Percentiles rank a stretch among this genome's conserved stretches.
Evolutionary conservation across 2,329 filamentous ascomycete genomes (phyloP).

Genomic region (Trichophyton verrucosum): DNA sequence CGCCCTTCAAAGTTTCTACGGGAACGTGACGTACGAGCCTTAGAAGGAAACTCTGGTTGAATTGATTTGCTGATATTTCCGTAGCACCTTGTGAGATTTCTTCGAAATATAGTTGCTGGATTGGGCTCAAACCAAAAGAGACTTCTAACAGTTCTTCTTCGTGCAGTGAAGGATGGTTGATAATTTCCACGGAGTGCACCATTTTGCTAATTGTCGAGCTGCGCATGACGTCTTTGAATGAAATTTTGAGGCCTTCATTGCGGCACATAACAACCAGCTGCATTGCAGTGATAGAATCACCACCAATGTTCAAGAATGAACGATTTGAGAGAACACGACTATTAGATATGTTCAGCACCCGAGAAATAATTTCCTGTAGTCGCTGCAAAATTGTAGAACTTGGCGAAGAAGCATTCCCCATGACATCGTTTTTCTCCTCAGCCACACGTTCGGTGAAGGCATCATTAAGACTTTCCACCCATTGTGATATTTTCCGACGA

Average conservation of each 20-base stretch:
- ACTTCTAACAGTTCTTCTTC: slow-evolving; percentile 12
- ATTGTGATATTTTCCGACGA: slow-evolving; percentile 18
- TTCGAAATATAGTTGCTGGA: slow-evolving; percentile 14
- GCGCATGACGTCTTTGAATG: slow-evolving; percentile 6
- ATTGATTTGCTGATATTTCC: slow-evolving; percentile 12
- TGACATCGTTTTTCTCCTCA: no score
- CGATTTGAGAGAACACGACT: not conserved
- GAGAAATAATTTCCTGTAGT: not conserved
- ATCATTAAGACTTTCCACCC: not conserved
- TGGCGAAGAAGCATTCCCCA: not conserved
- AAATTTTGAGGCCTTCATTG: not conserved
- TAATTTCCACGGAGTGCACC: not conserved
- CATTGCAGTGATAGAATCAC: slow-evolving; percentile 31
- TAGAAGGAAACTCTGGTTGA: slow-evolving; percentile 15
- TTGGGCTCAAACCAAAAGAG: slow-evolving; percentile 12
- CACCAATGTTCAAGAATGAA: slow-evolving; percentile 17
- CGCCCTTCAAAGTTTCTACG: slow-evolving; percentile 18
- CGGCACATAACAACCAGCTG: not conserved
- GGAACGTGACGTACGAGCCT: slow-evolving; percentile 13
- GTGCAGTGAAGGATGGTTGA: not conserved
- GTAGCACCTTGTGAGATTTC: slow-evolving; percentile 7
- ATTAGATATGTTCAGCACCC: not conserved
- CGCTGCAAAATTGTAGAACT: no score
- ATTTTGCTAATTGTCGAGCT: not conserved
- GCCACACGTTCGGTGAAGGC: no score